A percentile compares a stretch with the other conserved stretches of the same genome.
phyloP scores from a whole-genome alignment of 495 filamentous ascomycete genomes.

The Trypethelium eluteriae region DNA sequence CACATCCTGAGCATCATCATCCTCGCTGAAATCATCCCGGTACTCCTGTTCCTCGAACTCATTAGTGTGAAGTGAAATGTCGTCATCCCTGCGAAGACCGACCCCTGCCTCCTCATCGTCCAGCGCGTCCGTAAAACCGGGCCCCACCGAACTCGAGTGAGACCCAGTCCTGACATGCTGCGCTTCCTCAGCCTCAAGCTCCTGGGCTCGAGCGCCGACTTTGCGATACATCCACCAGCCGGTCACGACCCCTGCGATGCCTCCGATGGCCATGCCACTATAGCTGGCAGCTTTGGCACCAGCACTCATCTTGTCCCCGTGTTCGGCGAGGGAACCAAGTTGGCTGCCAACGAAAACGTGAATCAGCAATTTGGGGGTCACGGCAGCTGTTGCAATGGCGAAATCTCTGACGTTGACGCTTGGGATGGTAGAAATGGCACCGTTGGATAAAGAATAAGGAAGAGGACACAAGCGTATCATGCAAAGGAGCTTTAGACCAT shows the following conservation, averaged over 20 bases:
- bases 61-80: conserved; percentile 41
- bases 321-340: conserved; percentile 62
- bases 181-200: conserved; percentile 75
- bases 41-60: conserved; percentile 41
- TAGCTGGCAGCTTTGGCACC: conserved; percentile 71
- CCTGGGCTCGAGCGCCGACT: conserved; percentile 72
- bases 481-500: conserved; percentile 78
- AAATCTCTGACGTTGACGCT: conserved; percentile 72
- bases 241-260: conserved; percentile 62
- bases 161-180: conserved; percentile 19
- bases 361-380: conserved; percentile 78
- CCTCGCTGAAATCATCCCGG: conserved; percentile 32
- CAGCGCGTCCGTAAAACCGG: conserved; percentile 36
- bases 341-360: conserved; percentile 83
- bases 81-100: conserved; percentile 42
- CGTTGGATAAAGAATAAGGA: conserved; percentile 92
- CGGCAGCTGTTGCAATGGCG: conserved; percentile 68
- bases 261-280: conserved; percentile 63
- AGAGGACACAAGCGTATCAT: conserved; percentile 92
- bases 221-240: conserved; percentile 76
- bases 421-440: conserved; percentile 85
- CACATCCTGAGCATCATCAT: conserved; percentile 33
- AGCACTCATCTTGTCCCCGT: conserved; percentile 53
- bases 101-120: conserved; percentile 28
- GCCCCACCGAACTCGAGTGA: conserved; percentile 15